Conservation (phyloP, 164 flowering plant genomes). For the Protea cynaroides region DNA sequence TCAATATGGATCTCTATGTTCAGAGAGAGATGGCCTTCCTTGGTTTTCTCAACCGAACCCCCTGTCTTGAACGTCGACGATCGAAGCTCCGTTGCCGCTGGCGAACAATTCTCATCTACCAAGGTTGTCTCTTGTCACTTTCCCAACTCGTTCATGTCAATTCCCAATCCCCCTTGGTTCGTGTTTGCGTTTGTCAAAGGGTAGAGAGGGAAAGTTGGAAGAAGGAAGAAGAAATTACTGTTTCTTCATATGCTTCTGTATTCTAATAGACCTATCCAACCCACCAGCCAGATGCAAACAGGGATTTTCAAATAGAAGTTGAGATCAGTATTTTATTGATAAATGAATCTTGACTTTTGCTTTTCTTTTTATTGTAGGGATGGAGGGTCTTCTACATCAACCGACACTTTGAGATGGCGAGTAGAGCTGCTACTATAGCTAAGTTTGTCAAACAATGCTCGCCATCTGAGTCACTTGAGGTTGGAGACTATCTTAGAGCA, state of each 20-base stretch:
- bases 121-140: constrained; percentile 1
- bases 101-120: constrained; percentile 3
- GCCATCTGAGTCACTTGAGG: constrained; percentile 44
- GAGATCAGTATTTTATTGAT: too few species aligned
- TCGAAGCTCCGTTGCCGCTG: not conserved
- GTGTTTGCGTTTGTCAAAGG: too few species aligned
- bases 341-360: too few species aligned
- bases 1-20: constrained; percentile 50
- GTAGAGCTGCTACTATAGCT: constrained; percentile 30
- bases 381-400: constrained; percentile 57
- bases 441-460: constrained; percentile 40
- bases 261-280: too few species aligned
- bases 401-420: constrained; percentile 53
- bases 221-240: too few species aligned
- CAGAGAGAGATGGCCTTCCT: constrained; percentile 58
- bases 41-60: constrained; percentile 10
- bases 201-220: too few species aligned
- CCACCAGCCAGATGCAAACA: too few species aligned
- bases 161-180: too few species aligned
- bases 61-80: not conserved
- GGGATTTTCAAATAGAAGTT: too few species aligned
- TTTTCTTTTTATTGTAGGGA: constrained; percentile 29
- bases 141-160: too few species aligned
- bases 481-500: constrained; percentile 49
- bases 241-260: too few species aligned